Conservation (phyloP, 164 flowering plant species). For the Santalum album region DNA sequence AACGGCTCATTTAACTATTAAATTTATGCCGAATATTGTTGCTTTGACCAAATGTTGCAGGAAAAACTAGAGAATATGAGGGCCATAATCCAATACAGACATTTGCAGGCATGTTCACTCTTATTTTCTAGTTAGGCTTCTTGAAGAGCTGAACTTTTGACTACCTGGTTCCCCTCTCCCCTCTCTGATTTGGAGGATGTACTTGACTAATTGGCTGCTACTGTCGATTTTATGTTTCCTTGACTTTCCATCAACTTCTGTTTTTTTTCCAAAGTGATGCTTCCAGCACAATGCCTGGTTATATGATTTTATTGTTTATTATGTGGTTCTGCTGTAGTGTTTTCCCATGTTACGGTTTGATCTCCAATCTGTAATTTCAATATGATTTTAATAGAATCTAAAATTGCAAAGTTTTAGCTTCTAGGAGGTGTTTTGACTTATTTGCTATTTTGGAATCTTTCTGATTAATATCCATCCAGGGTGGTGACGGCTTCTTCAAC, state of each 20-base stretch:
- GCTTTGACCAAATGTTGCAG: too few relatives aligned
- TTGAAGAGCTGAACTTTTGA: too few relatives aligned
- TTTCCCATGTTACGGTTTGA: background rate
- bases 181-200: too few relatives aligned
- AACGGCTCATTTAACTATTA: too few relatives aligned
- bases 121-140: too few relatives aligned
- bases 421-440: background rate
- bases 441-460: background rate
- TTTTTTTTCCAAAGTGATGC: background rate
- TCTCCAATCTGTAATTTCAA: background rate
- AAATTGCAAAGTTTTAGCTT: background rate
- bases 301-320: background rate
- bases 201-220: too few relatives aligned
- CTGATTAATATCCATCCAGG: conserved; percentile 36
- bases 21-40: too few relatives aligned
- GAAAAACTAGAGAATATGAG: too few relatives aligned
- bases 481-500: conserved; percentile 97
- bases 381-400: background rate
- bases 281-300: background rate
- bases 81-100: too few relatives aligned
- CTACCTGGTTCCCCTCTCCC: too few relatives aligned
- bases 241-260: background rate
- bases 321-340: background rate
- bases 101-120: too few relatives aligned
- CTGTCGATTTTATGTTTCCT: background rate